A percentile compares a stretch with the other conserved stretches of the same genome.
phyloP scores from a whole-genome alignment of 2,329 filamentous ascomycete genomes.

The Diaporthe amygdali region DNA sequence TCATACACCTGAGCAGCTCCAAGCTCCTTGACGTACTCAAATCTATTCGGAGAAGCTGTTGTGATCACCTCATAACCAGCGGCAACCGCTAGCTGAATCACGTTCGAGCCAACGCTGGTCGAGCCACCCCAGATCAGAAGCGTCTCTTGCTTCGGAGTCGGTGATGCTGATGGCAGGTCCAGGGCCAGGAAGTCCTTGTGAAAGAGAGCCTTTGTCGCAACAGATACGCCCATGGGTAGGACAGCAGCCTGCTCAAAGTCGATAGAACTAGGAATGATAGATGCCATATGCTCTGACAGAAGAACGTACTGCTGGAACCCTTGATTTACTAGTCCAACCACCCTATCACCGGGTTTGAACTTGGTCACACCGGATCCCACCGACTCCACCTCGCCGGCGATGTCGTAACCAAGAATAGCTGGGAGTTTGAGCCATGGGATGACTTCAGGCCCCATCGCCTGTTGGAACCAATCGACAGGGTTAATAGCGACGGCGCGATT shows the following conservation, averaged over 20 bases:
- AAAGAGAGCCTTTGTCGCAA: constrained; percentile 29
- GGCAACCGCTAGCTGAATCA: constrained; percentile 47
- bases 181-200: constrained; percentile 15
- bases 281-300: constrained; percentile 28
- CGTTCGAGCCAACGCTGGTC: constrained; percentile 48
- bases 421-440: constrained; percentile 39
- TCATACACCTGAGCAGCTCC: constrained; percentile 28
- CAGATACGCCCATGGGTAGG: constrained; percentile 35
- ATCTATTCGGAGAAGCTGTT: constrained; percentile 44
- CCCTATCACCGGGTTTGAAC: constrained; percentile 41
- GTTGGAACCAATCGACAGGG: constrained; percentile 37
- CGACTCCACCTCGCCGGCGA: constrained; percentile 39
- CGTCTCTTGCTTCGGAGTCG: constrained; percentile 26
- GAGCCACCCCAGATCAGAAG: constrained; percentile 56
- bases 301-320: constrained; percentile 35
- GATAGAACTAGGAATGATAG: constrained; percentile 30
- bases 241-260: constrained; percentile 32
- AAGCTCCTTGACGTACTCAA: constrained; percentile 33
- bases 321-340: constrained; percentile 32
- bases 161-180: constrained; percentile 23
- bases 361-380: constrained; percentile 34
- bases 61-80: constrained; percentile 49
- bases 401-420: constrained; percentile 38
- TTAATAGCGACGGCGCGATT: constrained; percentile 40
- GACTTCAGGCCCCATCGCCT: constrained; percentile 32